Percentiles rank a stretch among this genome's conserved stretches.
These are phyloP conservation scores for Plasmodium gaboni DNA, from an alignment of 169 alveolate species.

Conservation along the genomic window DNA sequence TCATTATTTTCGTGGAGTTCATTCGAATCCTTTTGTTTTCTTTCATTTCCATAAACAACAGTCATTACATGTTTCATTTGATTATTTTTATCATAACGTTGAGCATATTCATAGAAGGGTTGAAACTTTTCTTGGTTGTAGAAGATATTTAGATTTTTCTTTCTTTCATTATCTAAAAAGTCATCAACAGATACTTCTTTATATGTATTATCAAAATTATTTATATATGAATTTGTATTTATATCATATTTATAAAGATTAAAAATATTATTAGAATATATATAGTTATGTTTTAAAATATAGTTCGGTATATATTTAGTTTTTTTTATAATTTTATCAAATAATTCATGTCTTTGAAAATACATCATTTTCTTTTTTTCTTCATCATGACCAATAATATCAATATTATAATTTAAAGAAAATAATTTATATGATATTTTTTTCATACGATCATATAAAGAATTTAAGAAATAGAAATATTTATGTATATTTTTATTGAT, in stretches of 20 bases:
- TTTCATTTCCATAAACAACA: slow-evolving; percentile 20
- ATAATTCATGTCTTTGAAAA: slow-evolving; percentile 65
- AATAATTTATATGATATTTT: slow-evolving; percentile 68
- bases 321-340: slow-evolving; percentile 63
- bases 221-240: slow-evolving; percentile 43
- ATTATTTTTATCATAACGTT: slow-evolving; percentile 30
- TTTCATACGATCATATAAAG: slow-evolving; percentile 70
- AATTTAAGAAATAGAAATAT: slow-evolving; percentile 76
- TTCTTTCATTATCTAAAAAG: slow-evolving; percentile 28
- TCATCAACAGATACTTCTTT: slow-evolving; percentile 26
- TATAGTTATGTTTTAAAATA: slow-evolving; percentile 54
- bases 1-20: too few species aligned
- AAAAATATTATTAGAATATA: slow-evolving; percentile 48
- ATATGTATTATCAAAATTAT: slow-evolving; percentile 46
- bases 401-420: slow-evolving; percentile 58
- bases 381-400: slow-evolving; percentile 53
- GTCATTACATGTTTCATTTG: slow-evolving; percentile 53
- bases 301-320: slow-evolving; percentile 68
- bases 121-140: slow-evolving; percentile 11
- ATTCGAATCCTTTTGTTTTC: not conserved
- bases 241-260: slow-evolving; percentile 70
- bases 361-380: slow-evolving; percentile 72
- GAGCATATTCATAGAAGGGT: slow-evolving; percentile 47
- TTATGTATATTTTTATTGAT: slow-evolving; percentile 61
- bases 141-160: slow-evolving; percentile 44